These are phyloP conservation scores for Lycium barbarum DNA, from an alignment of 257 asterid species.

Conservation along the genomic window DNA sequence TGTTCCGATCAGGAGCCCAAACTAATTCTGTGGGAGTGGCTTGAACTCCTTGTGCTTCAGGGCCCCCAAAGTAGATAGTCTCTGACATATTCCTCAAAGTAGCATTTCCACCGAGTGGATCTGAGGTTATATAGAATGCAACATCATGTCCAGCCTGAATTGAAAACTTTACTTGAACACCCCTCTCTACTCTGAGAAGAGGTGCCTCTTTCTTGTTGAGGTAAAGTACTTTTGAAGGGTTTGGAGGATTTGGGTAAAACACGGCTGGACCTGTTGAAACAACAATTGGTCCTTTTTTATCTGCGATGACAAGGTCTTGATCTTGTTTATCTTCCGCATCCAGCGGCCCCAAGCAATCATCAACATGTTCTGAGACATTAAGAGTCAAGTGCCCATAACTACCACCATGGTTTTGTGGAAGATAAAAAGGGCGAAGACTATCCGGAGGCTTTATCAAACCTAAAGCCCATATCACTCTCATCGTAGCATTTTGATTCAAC, in stretches of 20 bases:
- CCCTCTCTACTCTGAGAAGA: slow-evolving; percentile 93
- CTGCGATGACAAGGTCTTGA: slow-evolving; percentile 93
- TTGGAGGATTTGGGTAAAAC: slow-evolving; percentile 96
- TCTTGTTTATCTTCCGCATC: slow-evolving; percentile 96
- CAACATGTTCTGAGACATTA: slow-evolving; percentile 65
- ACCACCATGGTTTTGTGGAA: slow-evolving; percentile 94
- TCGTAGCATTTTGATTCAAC: slow-evolving; percentile 58
- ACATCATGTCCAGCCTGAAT: slow-evolving; percentile 98
- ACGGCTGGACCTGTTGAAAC: slow-evolving; percentile 73
- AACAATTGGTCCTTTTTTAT: slow-evolving; percentile 85
- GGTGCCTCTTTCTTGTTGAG: slow-evolving; percentile 97
- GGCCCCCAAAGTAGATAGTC: slow-evolving; percentile 92
- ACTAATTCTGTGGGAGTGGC: slow-evolving; percentile 79
- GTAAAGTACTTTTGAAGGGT: slow-evolving; percentile 85
- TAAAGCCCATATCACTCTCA: slow-evolving; percentile 93
- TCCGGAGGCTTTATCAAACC: slow-evolving; percentile 95
- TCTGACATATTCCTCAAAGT: slow-evolving; percentile 81
- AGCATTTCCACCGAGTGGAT: slow-evolving; percentile 97
- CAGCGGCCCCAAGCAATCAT: slow-evolving; percentile 92
- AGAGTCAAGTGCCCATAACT: slow-evolving; percentile 79
- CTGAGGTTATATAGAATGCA: slow-evolving; percentile 95
- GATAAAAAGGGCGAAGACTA: slow-evolving; percentile 82
- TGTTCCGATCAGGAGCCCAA: slow-evolving; percentile 97
- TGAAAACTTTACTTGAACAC: slow-evolving; percentile 87
- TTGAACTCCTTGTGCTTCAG: slow-evolving; percentile 91